Evolutionary conservation across 192 early-diverging fungal genomes (phyloP).

Genomic region (Linnemannia zychae): DNA sequence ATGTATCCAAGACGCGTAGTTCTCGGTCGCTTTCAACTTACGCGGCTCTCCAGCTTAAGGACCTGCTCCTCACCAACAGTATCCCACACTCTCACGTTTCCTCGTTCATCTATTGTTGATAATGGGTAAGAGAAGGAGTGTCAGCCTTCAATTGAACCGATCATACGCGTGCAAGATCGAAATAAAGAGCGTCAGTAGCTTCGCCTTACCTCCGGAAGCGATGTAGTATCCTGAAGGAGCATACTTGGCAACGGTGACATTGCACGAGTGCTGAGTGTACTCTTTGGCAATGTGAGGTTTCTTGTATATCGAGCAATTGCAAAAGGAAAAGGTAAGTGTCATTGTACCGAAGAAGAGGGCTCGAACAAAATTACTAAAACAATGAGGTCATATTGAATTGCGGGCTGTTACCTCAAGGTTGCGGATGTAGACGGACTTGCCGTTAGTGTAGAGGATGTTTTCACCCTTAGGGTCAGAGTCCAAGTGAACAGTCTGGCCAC

Average conservation of each 20-base stretch:
- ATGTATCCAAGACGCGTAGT: conserved; percentile 67
- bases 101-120: conserved; percentile 72
- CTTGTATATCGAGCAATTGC: conserved; percentile 53
- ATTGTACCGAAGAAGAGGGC: too few species aligned
- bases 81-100: conserved; percentile 97
- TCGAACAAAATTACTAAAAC: background rate
- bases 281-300: conserved; percentile 82
- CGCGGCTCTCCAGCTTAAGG: conserved; percentile 85
- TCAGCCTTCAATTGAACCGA: background rate
- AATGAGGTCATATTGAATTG: background rate
- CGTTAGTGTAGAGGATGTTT: conserved; percentile 91
- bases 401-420: conserved; percentile 73
- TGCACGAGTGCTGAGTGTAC: conserved; percentile 85
- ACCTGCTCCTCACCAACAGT: conserved; percentile 83
- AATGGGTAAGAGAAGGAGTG: background rate
- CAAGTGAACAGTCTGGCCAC: conserved; percentile 87
- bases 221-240: conserved; percentile 96
- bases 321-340: background rate
- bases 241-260: conserved; percentile 89
- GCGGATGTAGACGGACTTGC: conserved; percentile 88
- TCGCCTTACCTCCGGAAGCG: conserved; percentile 88
- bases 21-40: conserved; percentile 65
- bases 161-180: background rate
- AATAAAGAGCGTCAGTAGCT: background rate
- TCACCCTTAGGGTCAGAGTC: conserved; percentile 87